A percentile compares a stretch with the other conserved stretches of the same genome.
Evolutionary conservation across 805 yeast species (phyloP).

Genomic region (Pichia deserticola): DNA sequence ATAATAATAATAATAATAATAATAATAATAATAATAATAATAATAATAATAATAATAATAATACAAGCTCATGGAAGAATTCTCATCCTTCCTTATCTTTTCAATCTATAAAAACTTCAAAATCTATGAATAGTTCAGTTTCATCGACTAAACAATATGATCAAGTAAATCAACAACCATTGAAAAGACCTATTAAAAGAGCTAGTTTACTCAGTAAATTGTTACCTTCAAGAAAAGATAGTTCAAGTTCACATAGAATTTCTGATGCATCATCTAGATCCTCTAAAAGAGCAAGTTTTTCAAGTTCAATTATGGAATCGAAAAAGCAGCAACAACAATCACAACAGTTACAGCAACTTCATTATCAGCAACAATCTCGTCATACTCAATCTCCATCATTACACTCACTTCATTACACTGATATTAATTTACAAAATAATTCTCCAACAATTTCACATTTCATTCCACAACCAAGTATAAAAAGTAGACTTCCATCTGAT

Average conservation of each 20-base stretch:
- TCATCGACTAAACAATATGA: slow-evolving; percentile 9
- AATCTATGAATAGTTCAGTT: slow-evolving; percentile 26
- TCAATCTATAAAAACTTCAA: slow-evolving; percentile 6
- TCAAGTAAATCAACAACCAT: neutral
- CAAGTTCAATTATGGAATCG: neutral
- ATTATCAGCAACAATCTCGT: neutral
- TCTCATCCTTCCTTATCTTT: no score
- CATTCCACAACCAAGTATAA: neutral
- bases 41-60: no score
- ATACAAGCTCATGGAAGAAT: no score
- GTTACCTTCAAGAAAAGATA: slow-evolving; percentile 23
- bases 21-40: no score
- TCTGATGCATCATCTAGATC: neutral
- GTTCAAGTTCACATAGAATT: slow-evolving; percentile 11
- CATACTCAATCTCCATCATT: neutral
- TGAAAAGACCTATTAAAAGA: slow-evolving; percentile 15
- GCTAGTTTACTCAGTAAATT: slow-evolving; percentile 20
- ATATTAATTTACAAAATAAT: neutral
- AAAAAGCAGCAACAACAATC: neutral
- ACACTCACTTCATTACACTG: neutral
- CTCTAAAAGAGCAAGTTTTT: neutral
- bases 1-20: no score
- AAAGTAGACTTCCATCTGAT: neutral
- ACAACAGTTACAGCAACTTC: neutral
- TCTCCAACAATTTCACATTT: neutral